Evolutionary conservation across 169 alveolate species (phyloP), one percentile per base, ranked within the genome.

Genomic region (Miamiensis avidus): DNA sequence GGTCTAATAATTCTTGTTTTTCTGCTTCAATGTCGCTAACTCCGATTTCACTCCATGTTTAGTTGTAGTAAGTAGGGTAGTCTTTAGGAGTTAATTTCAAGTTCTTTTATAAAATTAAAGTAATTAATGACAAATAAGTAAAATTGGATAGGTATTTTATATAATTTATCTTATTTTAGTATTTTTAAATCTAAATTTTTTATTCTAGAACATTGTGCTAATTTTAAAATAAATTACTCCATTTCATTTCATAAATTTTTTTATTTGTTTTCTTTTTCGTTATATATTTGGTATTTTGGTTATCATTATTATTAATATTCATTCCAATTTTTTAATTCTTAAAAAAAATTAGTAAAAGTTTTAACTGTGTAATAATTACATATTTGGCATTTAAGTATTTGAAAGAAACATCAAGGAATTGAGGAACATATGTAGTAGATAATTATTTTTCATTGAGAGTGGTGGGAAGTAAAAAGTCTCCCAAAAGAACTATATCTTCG

Each of bases 401-500:
- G 74, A 79, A 79, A 49, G 76, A 34, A 64, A 79, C 73, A 29
- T 79, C 65, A 30, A 74, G 26, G 27, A 79, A 34, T 28, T 65
- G 31, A 64, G 84, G 84, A 1, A 64, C 64, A 31, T 79, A 79
- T 11, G 76, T 29, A 34, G 34, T 28, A 49, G 84, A 79, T n/a
- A 79, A 15, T 20, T 27, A 29, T 72, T 79, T 79, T 29, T 79
- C 34, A 0, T n/a, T 29, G 1, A 72, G 28, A 49, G 64, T 79
- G 27, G 0, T 26, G 25, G 69, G 77, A 25, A 79, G 30, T n/a
- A 74, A 74, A 72, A 49, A 79, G 64, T 79, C 84, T 34, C 84
- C 84, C 25, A 79, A 33, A 34, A 79, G 29, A 49, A 79, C 76
- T n/a, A 79, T 79, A 79, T 79, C 84, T 79, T 79, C 84, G 64